Evolutionary conservation across 1,284 basidiomycete species (phyloP).

Genomic region (Naganishia sp.): DNA sequence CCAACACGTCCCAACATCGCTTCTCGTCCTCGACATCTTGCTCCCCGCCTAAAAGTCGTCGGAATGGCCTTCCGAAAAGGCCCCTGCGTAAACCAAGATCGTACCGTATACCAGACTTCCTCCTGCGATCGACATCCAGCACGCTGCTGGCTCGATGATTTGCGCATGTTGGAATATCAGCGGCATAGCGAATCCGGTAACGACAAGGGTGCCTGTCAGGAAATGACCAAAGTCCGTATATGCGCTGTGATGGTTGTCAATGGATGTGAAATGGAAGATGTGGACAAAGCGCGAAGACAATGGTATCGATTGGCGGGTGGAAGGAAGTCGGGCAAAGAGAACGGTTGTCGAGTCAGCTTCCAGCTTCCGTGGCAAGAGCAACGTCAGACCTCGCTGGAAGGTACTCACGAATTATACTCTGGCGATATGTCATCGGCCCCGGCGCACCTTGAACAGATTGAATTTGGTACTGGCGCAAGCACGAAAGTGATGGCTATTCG

Average conservation of each 20-base stretch:
- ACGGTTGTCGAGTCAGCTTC: constrained; percentile 5
- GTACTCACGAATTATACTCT: constrained; percentile 57
- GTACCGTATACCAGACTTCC: constrained; percentile 95
- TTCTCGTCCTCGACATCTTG: too few relatives aligned
- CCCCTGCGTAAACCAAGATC: constrained; percentile 80
- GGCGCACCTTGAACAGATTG: constrained; percentile 62
- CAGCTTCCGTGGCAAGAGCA: background rate
- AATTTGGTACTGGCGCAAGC: constrained; percentile 92
- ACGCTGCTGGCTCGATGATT: constrained; percentile 80
- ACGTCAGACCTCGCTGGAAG: background rate
- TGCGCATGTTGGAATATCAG: constrained; percentile 89
- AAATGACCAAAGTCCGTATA: constrained; percentile 92
- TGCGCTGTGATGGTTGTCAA: constrained; percentile 68
- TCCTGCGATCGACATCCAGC: constrained; percentile 90
- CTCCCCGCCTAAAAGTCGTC: constrained; percentile 23
- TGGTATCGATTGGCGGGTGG: background rate
- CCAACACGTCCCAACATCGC: background rate
- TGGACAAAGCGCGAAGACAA: background rate
- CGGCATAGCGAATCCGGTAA: constrained; percentile 90
- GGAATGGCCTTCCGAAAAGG: constrained; percentile 57
- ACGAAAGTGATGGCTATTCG: constrained; percentile 84
- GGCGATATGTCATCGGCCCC: constrained; percentile 59
- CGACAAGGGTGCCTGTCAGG: constrained; percentile 84
- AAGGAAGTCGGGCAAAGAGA: background rate
- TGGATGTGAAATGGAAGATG: constrained; percentile 30